Percentiles rank a stretch among this genome's conserved stretches.
phyloP scores from a whole-genome alignment of 2,329 filamentous ascomycete species.

The Penicillium sp. region DNA sequence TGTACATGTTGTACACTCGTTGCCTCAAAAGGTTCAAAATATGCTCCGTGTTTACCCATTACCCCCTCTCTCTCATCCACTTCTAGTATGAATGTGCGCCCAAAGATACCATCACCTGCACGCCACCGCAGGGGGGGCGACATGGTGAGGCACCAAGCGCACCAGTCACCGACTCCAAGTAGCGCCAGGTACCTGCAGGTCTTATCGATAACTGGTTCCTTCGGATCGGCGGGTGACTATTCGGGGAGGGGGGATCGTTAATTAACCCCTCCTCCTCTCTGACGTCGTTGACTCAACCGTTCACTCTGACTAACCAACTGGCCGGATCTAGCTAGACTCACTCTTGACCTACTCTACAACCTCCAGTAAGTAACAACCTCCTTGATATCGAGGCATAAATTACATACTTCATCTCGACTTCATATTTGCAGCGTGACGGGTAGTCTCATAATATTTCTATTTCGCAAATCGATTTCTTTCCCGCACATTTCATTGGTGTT shows the following conservation, averaged over 20 bases:
- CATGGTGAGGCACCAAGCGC: neutral
- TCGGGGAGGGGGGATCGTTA: neutral
- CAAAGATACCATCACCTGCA: neutral
- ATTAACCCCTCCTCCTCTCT: neutral
- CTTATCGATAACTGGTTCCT: conserved; percentile 26
- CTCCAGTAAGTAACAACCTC: neutral
- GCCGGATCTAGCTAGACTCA: neutral
- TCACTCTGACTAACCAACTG: neutral
- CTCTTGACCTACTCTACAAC: neutral
- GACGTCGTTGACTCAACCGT: conserved; percentile 27
- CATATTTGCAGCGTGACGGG: neutral
- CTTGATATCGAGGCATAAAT: neutral
- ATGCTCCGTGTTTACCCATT: neutral
- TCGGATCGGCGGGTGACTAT: conserved; percentile 8
- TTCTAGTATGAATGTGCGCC: neutral
- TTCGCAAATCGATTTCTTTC: neutral
- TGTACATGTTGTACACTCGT: neutral
- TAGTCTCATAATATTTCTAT: neutral
- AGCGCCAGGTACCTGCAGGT: conserved; percentile 31
- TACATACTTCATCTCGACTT: neutral
- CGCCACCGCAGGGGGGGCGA: conserved; percentile 1
- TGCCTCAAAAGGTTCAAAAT: neutral
- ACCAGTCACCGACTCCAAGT: conserved; percentile 23
- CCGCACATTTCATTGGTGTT: neutral
- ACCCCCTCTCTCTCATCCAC: neutral